Conservation (phyloP, 768 basidiomycete species). For the Cystobasidium ongulense region DNA sequence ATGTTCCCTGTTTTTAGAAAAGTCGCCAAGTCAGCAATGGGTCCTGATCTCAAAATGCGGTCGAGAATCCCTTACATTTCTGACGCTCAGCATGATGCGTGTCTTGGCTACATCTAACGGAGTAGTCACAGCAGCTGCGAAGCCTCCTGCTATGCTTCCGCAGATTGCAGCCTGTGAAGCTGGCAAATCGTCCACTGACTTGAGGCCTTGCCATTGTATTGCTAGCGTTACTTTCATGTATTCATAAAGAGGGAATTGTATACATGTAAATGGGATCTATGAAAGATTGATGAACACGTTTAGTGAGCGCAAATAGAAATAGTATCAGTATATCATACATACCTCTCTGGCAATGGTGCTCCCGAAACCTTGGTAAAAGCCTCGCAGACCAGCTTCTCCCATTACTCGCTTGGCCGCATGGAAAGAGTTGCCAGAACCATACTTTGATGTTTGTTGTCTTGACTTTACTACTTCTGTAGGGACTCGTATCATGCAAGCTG, state of each 20-base stretch:
- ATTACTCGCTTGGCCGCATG: constrained; percentile 45
- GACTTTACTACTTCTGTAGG: constrained; percentile 96
- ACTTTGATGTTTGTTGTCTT: constrained; percentile 74
- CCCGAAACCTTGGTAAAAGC: constrained; percentile 81
- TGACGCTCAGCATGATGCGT: constrained; percentile 69
- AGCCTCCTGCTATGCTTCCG: constrained; percentile 80
- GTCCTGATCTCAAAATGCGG: too few relatives aligned
- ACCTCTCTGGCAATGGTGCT: constrained; percentile 68
- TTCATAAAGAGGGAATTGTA: constrained; percentile 95
- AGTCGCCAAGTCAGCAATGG: background rate
- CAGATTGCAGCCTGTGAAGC: constrained; percentile 59
- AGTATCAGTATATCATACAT: constrained; percentile 36
- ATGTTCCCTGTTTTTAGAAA: background rate
- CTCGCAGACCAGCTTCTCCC: constrained; percentile 58
- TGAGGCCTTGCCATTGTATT: constrained; percentile 44
- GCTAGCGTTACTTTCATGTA: constrained; percentile 65
- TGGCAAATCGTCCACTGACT: constrained; percentile 52
- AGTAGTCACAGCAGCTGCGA: constrained; percentile 82
- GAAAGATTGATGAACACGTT: background rate
- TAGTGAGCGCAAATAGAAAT: too few relatives aligned
- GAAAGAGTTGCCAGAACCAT: constrained; percentile 49
- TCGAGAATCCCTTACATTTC: background rate
- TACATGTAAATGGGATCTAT: constrained; percentile 89
- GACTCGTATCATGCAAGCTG: constrained; percentile 84
- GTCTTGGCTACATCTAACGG: constrained; percentile 96